Evolutionary conservation across 2,329 filamentous ascomycete species (phyloP), one percentile per base, ranked within the genome.

Genomic region (Ceratocystis ficicola): DNA sequence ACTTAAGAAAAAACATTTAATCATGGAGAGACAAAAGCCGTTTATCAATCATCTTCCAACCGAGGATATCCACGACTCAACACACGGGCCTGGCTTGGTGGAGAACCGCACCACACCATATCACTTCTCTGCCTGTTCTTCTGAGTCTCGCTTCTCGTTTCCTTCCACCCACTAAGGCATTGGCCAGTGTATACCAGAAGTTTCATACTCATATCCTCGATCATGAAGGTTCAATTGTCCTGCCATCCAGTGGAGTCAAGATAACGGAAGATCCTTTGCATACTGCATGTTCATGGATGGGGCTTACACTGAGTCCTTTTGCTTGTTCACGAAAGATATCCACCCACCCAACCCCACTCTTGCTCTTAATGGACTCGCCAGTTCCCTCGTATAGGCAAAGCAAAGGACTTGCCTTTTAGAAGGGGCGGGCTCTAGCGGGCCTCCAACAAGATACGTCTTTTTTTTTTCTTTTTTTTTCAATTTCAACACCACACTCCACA

Each of bases 1-100:
- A 59, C 32, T 15, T 20, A 10, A 15, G 22, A 63, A 50, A 22
- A 50, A 63, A 48, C 44, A 52, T 28, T 46, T 46, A 62, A 63
- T 63, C n/a, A 52, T 36, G 15, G n/a, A 36, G 30, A 59, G 12
- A 41, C 36, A 41, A 41, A 36, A 36, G 55, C 12, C 15, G 25
- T 32, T 36, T 36, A 59, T 59, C 52, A 32, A 32, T 57, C 55
- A 28, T 20, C 48, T 25, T 59, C 55, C n/a, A 36, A 32, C 55
- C 12, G 12, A 59, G 55, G 20, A 59, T n/a, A 22, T 59, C 30
- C 7, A 28, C 20, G 17, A n/a, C n/a, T n/a, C 12, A 41, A 41
- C 55, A 32, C 55, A 59, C 55, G 12, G 28, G 15, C 55, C 28
- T 41, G 36, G 36, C 36, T 59, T 59, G 25, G 28, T 36, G 30